phyloP scores from a whole-genome alignment of 331 rosid species.

The Rosa hybrid region DNA sequence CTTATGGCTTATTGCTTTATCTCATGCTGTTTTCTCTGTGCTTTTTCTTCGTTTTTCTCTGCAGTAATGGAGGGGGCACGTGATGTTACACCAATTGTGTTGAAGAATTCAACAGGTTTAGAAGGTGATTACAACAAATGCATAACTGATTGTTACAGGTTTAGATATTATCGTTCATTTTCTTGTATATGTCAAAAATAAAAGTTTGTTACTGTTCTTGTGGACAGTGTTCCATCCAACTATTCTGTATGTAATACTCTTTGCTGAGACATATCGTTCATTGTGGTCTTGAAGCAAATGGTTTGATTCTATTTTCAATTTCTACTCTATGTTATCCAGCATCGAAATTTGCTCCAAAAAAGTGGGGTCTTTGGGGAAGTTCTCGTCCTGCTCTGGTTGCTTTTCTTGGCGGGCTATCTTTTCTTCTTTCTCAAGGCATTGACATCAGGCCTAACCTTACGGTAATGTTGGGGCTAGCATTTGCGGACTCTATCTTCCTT shows the following conservation, averaged over 20 bases:
- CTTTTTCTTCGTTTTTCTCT: constrained; percentile 23
- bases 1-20: neutral
- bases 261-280: neutral
- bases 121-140: constrained; percentile 51
- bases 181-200: neutral
- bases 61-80: constrained; percentile 85
- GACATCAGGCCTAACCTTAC: constrained; percentile 90
- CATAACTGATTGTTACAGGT: neutral
- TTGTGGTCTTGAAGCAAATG: neutral
- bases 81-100: constrained; percentile 70
- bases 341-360: constrained; percentile 82
- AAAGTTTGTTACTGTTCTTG: neutral
- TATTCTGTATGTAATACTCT: neutral
- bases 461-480: constrained; percentile 66
- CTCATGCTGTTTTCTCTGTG: constrained; percentile 7
- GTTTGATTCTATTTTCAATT: neutral
- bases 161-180: neutral
- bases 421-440: constrained; percentile 74
- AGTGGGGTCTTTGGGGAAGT: constrained; percentile 88
- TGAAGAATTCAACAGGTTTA: constrained; percentile 82
- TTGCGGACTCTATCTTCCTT: constrained; percentile 71
- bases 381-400: constrained; percentile 59
- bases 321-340: constrained; percentile 42
- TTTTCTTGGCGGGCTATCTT: constrained; percentile 76
- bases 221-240: neutral